Evolutionary conservation across 805 yeast genomes (phyloP), one percentile per base, ranked within the genome.

Genomic region (Candida sonorensis): DNA sequence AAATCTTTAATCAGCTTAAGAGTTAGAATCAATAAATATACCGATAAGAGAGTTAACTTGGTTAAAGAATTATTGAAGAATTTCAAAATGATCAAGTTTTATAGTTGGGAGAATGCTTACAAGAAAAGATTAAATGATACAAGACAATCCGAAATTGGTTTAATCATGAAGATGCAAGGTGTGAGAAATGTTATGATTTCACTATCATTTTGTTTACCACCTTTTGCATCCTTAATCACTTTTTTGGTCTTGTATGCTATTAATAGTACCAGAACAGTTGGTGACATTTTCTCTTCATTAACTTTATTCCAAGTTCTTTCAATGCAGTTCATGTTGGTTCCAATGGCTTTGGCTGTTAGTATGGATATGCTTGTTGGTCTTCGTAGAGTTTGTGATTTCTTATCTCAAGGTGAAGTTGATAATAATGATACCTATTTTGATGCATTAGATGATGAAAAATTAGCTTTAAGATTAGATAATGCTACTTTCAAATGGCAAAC

Each of bases 91-190:
- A 80, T 88, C 55, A 88, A 88, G 61, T 80, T 73, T 49, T 88
- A 87, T 53, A 80, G 92, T 5, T 88, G 96, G 96, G 97, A 88
- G 53, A 66, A 66, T 25, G 83, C 95, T 2, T 88, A 84, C 51
- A 66, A 68, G 37, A 54, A 67, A 8, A 66, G 67, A 33, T 68
- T 88, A 23, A 46, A 68, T 16, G 64, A 61, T 3, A 65, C 72
- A 10, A 74, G 97, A 57, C 45, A 51, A 1, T 50, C 59, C n/a
- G 96, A 87, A 57, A 76, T 81, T 67, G 44, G 48, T 4, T 55
- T 64, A 25, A 64, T 87, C 25, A 67, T 75, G 38, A 61, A 57
- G 29, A 67, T 84, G 64, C 88, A 82, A 46, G 60, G 72, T 18
- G 53, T 72, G n/a, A 73, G 87, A 51, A 81, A 69, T 42, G 46